Conservation (phyloP, 768 basidiomycete species). For the Mycena galericulata region DNA sequence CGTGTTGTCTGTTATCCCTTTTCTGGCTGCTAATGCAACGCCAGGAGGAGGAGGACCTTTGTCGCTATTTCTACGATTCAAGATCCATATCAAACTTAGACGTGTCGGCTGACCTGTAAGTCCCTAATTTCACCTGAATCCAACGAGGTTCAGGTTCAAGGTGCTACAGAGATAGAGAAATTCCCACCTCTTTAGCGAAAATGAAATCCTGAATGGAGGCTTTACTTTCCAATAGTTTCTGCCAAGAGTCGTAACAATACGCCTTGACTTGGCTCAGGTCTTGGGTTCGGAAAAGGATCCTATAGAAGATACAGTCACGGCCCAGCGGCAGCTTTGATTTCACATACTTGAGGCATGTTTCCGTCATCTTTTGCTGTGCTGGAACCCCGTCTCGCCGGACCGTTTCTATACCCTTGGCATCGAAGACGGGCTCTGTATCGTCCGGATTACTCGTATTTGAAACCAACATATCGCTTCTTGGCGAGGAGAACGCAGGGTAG, state of each 20-base stretch:
- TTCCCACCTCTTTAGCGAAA: constrained; percentile 91
- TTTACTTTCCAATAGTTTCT: constrained; percentile 82
- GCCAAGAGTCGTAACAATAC: constrained; percentile 88
- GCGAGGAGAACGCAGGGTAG: constrained; percentile 95
- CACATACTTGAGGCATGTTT: constrained; percentile 86
- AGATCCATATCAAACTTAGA: background rate
- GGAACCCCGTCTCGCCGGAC: constrained; percentile 92
- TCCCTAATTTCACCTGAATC: constrained; percentile 71
- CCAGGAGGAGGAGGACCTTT: constrained; percentile 92
- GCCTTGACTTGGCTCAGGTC: constrained; percentile 91
- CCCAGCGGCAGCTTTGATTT: background rate
- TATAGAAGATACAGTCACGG: constrained; percentile 44
- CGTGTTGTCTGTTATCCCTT: constrained; percentile 78
- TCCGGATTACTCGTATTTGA: constrained; percentile 91
- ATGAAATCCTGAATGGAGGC: constrained; percentile 93
- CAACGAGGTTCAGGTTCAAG: background rate
- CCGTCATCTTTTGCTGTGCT: constrained; percentile 94
- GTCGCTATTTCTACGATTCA: constrained; percentile 62
- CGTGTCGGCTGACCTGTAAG: constrained; percentile 75
- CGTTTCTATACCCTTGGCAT: constrained; percentile 98
- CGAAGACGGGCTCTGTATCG: constrained; percentile 83
- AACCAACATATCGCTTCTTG: constrained; percentile 98
- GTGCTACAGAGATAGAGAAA: constrained; percentile 43
- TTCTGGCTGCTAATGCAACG: constrained; percentile 84
- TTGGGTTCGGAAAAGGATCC: constrained; percentile 90